Conservation (phyloP, 1,139 yeast genomes). For the Pichia sp. region DNA sequence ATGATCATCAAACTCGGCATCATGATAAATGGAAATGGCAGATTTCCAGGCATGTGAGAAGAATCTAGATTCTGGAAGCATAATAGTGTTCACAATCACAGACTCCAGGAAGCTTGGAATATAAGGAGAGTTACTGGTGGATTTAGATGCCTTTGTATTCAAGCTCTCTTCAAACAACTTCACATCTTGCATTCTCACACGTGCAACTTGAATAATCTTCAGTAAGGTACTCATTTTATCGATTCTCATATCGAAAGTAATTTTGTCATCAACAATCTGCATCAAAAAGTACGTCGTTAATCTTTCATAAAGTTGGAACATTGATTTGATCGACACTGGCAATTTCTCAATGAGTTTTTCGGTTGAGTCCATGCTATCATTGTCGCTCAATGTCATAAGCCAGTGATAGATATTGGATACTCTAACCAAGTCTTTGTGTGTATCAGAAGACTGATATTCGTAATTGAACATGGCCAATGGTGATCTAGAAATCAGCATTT, state of each 20-base stretch:
- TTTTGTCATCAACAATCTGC: constrained; percentile 57
- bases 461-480: constrained; percentile 55
- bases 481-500: constrained; percentile 50
- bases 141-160: constrained; percentile 19
- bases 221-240: constrained; percentile 66
- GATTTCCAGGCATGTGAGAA: constrained; percentile 64
- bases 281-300: constrained; percentile 56
- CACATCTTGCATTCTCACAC: constrained; percentile 60
- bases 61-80: constrained; percentile 73
- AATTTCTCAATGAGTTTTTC: constrained; percentile 45
- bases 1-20: constrained; percentile 2
- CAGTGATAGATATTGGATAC: constrained; percentile 68
- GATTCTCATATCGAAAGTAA: constrained; percentile 52
- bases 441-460: constrained; percentile 35
- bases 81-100: constrained; percentile 66
- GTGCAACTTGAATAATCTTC: constrained; percentile 57
- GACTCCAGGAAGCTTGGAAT: constrained; percentile 86
- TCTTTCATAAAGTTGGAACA: constrained; percentile 62
- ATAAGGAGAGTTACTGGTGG: constrained; percentile 31
- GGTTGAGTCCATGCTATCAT: constrained; percentile 25
- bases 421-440: constrained; percentile 49
- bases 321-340: constrained; percentile 64
- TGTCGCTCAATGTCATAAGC: constrained; percentile 49
- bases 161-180: constrained; percentile 39
- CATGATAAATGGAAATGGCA: constrained; percentile 31